Conservation (phyloP, 495 filamentous ascomycete genomes). For the Penicillium chermesinum region DNA sequence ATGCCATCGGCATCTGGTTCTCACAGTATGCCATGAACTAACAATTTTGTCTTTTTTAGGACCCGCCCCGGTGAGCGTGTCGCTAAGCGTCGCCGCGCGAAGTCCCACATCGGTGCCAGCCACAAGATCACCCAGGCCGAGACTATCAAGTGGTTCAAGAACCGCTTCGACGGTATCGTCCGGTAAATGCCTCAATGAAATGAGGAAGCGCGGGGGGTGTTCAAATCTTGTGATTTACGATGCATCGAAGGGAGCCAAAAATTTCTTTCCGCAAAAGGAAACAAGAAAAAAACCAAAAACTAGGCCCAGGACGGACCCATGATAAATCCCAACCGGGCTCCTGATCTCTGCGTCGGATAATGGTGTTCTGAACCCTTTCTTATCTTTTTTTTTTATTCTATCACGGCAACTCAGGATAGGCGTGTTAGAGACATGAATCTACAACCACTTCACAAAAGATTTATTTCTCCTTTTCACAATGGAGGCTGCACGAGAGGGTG, state of each 20-base stretch:
- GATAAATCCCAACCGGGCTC: slow-evolving; percentile 16
- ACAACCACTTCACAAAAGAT: slow-evolving; percentile 33
- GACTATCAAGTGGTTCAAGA: slow-evolving; percentile 99
- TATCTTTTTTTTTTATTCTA: slow-evolving; percentile 27
- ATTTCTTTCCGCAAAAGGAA: slow-evolving; percentile 22
- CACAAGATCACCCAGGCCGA: slow-evolving; percentile 91
- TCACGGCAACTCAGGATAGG: slow-evolving; percentile 40
- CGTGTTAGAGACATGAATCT: slow-evolving; percentile 44
- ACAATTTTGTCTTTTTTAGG: slow-evolving; percentile 44
- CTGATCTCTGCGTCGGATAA: slow-evolving; percentile 27
- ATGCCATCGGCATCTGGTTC: no score
- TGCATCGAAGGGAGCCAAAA: slow-evolving; percentile 37
- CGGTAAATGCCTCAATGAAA: slow-evolving; percentile 54
- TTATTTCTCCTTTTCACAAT: slow-evolving; percentile 44
- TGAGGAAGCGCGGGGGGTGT: slow-evolving; percentile 21
- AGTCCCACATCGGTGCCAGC: slow-evolving; percentile 75
- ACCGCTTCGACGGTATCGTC: slow-evolving; percentile 96
- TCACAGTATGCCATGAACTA: no score
- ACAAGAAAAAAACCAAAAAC: slow-evolving; percentile 26
- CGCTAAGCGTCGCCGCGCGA: slow-evolving; percentile 84
- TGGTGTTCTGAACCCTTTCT: slow-evolving; percentile 26
- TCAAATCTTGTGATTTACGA: slow-evolving; percentile 36
- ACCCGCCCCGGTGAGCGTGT: slow-evolving; percentile 97
- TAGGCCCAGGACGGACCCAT: slow-evolving; percentile 17
- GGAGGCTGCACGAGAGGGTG: slow-evolving; percentile 47